Base-by-base conservation (phyloP, 2,329 filamentous ascomycete genomes). In the Epicoccum sorghinum region DNA sequence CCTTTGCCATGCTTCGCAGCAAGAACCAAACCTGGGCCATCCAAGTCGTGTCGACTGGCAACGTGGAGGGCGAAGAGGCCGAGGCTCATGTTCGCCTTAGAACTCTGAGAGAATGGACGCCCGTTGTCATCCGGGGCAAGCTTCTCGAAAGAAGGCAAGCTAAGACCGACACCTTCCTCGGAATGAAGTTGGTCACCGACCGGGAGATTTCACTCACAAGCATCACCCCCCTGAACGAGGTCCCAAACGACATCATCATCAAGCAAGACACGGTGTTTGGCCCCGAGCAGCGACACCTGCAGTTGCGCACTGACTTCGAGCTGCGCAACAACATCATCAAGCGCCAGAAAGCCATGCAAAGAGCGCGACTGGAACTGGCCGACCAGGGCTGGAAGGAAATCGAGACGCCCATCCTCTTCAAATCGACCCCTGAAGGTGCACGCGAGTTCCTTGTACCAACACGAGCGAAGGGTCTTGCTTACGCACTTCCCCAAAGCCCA, bases 391-490 rank as follows among this genome's bases (percentile, higher is more conserved):
- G 93, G 66, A 79, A 83, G 10, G 89, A 98, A 62, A 84, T 98
- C 29, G 95, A 99, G 72, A 99, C 95, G 0, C 95, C 95, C 0
- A 79, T 97, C 4, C 82, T 99, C 0, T 99, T 99, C 83, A 99
- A 98, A 74, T 97, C 95, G 0, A 99, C 95, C 0, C 91, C 95
- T 0, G 95, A 99, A 77, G 95, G 95, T 0, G 96, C 95, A 1
- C 83, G 93, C 43, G 95, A 99, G 72, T 99, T 99, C 59, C 75
- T 99, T 5, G 93, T 99, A 4, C 95, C 95, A 0, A 96, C 93
- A 0, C 82, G 95, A 25, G 84, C 82, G 32, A 82, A 81, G 1
- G 91, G 91, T 0, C 79, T 87, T 56, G 92, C 91, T 3, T 99
- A 98, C 74, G 95, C 95, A 7, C 79, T 99, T 18, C 93, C 93